These are phyloP conservation scores for Stemphylium lycopersici DNA, from an alignment of 2,329 filamentous ascomycete species.

Conservation along the genomic window DNA sequence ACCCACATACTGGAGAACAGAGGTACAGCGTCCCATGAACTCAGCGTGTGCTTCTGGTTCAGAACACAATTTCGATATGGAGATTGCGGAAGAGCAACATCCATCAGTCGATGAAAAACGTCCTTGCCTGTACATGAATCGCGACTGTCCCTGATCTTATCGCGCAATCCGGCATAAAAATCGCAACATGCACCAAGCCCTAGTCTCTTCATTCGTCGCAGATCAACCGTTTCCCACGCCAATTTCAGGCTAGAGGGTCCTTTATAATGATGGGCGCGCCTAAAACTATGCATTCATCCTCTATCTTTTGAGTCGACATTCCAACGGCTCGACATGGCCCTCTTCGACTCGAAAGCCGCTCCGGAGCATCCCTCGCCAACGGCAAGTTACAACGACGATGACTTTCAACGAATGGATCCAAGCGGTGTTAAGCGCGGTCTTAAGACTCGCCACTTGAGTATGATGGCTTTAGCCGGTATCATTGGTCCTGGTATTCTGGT, in stretches of 20 bases:
- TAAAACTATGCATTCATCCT: background rate
- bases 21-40: background rate
- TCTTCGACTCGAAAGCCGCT: constrained; percentile 27
- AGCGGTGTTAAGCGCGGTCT: constrained; percentile 72
- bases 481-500: constrained; percentile 75
- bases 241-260: constrained; percentile 16
- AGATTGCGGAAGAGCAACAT: too few relatives aligned
- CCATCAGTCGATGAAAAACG: background rate
- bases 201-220: constrained; percentile 2
- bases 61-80: too few relatives aligned
- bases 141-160: constrained; percentile 5
- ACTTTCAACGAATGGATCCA: constrained; percentile 57
- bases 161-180: constrained; percentile 15
- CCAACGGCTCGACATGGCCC: constrained; percentile 21
- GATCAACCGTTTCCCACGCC: constrained; percentile 9
- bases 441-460: constrained; percentile 70
- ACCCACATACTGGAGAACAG: background rate
- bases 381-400: constrained; percentile 30
- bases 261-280: constrained; percentile 15
- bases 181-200: constrained; percentile 20
- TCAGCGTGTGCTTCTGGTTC: background rate
- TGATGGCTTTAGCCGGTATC: constrained; percentile 59
- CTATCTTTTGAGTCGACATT: background rate
- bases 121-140: background rate
- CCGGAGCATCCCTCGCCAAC: constrained; percentile 25